Base-by-base conservation (phyloP, 2,329 filamentous ascomycete genomes). In the Botryotinia narcissicola region DNA sequence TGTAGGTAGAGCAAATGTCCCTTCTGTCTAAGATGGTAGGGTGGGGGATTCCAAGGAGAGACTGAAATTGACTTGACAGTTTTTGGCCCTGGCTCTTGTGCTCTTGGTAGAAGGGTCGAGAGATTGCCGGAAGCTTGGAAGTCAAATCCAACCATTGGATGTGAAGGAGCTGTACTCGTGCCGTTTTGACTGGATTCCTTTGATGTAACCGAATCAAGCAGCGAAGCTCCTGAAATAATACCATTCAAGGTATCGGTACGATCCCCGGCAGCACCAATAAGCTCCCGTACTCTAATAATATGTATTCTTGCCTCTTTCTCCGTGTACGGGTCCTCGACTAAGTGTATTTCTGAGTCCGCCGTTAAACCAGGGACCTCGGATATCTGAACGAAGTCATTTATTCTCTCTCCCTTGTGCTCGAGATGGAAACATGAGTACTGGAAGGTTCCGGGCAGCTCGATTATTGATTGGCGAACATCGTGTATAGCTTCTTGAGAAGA, bases 391-490 rank as follows among this genome's bases (percentile, higher is more conserved):
- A 96, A 98, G 83, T 99, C 96, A 83, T 98, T 98, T 87, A 99
- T 92, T 77, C 93, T 92, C 83, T 93, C 86, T 78, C 94, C 93
- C 74, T 93, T 91, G 84, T 95, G 91, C 84, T 98, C 95, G 79
- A 99, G 90, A 84, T 99, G 96, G 86, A 99, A 99, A 87, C 96
- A 99, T 71, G 96, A 97, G 86, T 98, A 98, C 83, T 97, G 94
- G 85, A 98, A 96, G 70, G 95, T 97, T 74, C 92, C 88, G 8
- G 96, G 96, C 68, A 94, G 88, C 84, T 99, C 96, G 84, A 98
- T 94, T 82, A 99, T 93, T 75, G 95, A 95, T 84, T 98, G 96
- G 78, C 96, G 93, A 79, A 99, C 91, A 86, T 99, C 96, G 84
- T 98, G 96, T 75, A 98, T 92, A 83, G 98, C 95, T 84, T 99